Evolutionary conservation across 2,329 filamentous ascomycete genomes (phyloP).

Genomic region (Cordyceps fumosorosea): DNA sequence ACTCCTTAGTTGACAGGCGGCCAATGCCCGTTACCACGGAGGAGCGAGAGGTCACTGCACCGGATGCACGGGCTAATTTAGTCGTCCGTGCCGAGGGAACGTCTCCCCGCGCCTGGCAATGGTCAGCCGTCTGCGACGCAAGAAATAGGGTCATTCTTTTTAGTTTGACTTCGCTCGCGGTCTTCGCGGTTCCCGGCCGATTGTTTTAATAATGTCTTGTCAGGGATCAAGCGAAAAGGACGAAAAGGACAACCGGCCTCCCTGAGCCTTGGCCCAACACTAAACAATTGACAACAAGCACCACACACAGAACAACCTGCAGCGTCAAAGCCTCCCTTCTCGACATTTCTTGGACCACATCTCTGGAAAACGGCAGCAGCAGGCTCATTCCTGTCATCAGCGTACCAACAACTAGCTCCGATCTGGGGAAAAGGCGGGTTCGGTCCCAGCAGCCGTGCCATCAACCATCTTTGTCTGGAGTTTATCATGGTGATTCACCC

Average conservation of each 20-base stretch:
- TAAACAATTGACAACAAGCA: background rate
- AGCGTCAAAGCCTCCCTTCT: background rate
- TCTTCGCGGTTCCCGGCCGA: background rate
- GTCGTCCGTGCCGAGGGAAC: constrained; percentile 9
- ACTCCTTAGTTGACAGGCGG: background rate
- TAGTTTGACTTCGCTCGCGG: background rate
- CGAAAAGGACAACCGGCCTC: background rate
- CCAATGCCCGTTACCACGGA: no score
- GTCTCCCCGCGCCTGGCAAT: background rate
- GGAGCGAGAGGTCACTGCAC: background rate
- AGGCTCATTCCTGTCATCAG: background rate
- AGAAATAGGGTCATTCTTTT: background rate
- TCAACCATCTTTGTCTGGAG: background rate
- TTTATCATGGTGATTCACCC: background rate
- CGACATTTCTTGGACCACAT: background rate
- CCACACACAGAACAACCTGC: background rate
- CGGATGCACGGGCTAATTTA: constrained; percentile 12
- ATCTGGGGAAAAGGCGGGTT: constrained; percentile 9
- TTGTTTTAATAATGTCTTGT: background rate
- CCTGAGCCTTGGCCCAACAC: background rate
- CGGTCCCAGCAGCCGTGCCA: background rate
- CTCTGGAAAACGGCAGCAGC: no score
- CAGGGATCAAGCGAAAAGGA: background rate
- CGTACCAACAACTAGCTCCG: background rate
- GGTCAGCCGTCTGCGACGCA: background rate